Evolutionary conservation across 768 basidiomycete genomes (phyloP), one percentile per base, ranked within the genome.

Genomic region (Suillus occidentalis): DNA sequence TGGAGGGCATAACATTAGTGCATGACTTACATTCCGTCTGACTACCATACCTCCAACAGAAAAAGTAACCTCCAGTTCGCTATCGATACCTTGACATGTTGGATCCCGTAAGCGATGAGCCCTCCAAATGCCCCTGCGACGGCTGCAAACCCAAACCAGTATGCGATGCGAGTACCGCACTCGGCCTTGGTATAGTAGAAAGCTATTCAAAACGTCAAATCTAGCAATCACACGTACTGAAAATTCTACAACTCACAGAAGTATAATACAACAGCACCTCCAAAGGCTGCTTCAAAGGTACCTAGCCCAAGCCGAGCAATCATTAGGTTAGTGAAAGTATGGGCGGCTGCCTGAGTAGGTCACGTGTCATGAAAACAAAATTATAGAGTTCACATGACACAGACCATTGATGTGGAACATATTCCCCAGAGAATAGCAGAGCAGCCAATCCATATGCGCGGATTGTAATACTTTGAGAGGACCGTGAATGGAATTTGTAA

Each of bases 391-490:
- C 6, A 22, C n/a, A n/a, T n/a, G n/a, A n/a, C n/a, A n/a, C 77
- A 59, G 63, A 89, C 90, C 90, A 91, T 90, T 20, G 88, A 79
- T 3, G 88, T 87, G 10, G 91, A 91, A 31, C 84, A 86, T 16
- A 87, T 58, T 5, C 91, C 91, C 91, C 91, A 93, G 13, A 90
- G 85, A 28, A 90, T 77, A 13, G 89, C 87, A 49, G 87, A 83
- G 43, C 78, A 76, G n/a, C 88, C 89, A 60, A 92, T 82, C 87
- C 88, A 93, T 42, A 84, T 64, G 22, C 85, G 82, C n/a, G 91
- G 91, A 28, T 80, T 85, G 67, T 85, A 84, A 47, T 89, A 80
- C 72, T 92, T 93, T 28, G 90, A 88, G 1, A 80, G 69, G 31
- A 92, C 72, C 0, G 87, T 87, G 10, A 86, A 89, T 1, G 91